phyloP scores from a whole-genome alignment of 139 green algal species.

The Chlorella sp. region DNA sequence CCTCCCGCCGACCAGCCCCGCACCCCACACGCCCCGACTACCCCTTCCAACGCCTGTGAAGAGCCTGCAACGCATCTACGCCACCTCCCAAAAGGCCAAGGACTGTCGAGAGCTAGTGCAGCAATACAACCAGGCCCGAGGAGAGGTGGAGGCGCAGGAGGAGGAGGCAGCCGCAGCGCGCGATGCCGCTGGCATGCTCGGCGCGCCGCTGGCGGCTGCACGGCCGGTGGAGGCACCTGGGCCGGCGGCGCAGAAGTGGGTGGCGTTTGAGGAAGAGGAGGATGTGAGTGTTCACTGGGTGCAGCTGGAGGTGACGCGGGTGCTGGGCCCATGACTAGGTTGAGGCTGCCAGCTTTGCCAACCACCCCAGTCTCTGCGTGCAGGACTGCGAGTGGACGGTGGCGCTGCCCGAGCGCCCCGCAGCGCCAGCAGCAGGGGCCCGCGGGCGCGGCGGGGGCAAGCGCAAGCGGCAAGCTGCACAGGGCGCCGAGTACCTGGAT shows the following conservation, averaged over 20 bases:
- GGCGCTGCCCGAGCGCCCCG: slow-evolving; percentile 5
- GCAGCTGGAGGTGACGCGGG: background rate
- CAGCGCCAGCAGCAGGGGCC: too few relatives aligned
- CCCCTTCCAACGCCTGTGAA: too few relatives aligned
- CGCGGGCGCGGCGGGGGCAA: too few relatives aligned
- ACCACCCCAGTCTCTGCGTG: background rate
- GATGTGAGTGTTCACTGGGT: background rate
- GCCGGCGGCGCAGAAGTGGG: background rate
- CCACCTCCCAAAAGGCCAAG: slow-evolving; percentile 2
- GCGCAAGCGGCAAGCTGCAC: background rate
- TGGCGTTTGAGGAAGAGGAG: slow-evolving; percentile 3
- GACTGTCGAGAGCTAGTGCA: slow-evolving; percentile 8
- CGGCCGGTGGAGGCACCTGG: background rate
- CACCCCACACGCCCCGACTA: too few relatives aligned
- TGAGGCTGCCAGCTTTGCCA: background rate
- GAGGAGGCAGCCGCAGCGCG: background rate
- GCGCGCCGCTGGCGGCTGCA: background rate
- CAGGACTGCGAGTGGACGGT: slow-evolving; percentile 19
- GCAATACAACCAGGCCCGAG: slow-evolving; percentile 16
- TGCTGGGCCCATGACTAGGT: background rate
- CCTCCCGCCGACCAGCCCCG: too few relatives aligned
- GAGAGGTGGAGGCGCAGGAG: slow-evolving; percentile 6
- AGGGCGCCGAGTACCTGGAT: background rate
- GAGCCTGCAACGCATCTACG: slow-evolving; percentile 21
- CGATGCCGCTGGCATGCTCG: background rate